These are phyloP conservation scores for Claviceps maximensis DNA, from an alignment of 2,329 filamentous ascomycete species.

Conservation along the genomic window DNA sequence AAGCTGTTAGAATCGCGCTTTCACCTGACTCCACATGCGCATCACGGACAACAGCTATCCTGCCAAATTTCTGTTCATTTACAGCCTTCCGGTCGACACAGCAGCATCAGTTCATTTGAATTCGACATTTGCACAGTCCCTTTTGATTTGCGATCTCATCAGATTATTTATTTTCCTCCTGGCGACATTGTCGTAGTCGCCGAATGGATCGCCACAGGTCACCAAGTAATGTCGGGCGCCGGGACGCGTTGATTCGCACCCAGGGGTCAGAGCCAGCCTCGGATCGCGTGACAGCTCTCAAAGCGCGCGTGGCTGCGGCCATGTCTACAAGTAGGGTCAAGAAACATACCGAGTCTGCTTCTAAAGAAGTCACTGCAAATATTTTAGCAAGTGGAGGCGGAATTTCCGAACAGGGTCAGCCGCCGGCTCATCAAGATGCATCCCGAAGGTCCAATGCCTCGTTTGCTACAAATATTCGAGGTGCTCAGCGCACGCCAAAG, in stretches of 20 bases:
- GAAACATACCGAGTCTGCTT: constrained; percentile 62
- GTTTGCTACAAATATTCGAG: constrained; percentile 6
- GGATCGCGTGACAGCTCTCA: constrained; percentile 62
- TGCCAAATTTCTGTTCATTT: no score
- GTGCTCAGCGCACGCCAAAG: constrained; percentile 2
- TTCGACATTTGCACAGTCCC: no score
- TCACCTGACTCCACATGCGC: no score
- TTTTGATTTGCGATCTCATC: background rate
- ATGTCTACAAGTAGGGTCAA: constrained; percentile 45
- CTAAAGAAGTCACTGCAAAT: constrained; percentile 42
- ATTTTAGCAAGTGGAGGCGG: constrained; percentile 24
- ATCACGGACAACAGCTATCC: no score
- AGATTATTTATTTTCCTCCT: background rate
- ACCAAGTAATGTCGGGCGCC: constrained; percentile 40
- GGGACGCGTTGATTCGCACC: constrained; percentile 40
- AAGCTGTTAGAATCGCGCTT: no score
- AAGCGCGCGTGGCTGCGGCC: constrained; percentile 66
- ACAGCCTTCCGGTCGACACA: no score
- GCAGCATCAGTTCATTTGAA: no score
- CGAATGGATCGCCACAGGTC: constrained; percentile 37
- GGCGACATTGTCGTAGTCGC: background rate
- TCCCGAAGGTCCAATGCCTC: constrained; percentile 2
- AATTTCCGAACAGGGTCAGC: constrained; percentile 4
- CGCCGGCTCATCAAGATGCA: background rate
- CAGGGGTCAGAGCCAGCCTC: constrained; percentile 44